Evolutionary conservation across 257 asterid genomes (phyloP).

Genomic region (Nyctanthes arbortristis): DNA sequence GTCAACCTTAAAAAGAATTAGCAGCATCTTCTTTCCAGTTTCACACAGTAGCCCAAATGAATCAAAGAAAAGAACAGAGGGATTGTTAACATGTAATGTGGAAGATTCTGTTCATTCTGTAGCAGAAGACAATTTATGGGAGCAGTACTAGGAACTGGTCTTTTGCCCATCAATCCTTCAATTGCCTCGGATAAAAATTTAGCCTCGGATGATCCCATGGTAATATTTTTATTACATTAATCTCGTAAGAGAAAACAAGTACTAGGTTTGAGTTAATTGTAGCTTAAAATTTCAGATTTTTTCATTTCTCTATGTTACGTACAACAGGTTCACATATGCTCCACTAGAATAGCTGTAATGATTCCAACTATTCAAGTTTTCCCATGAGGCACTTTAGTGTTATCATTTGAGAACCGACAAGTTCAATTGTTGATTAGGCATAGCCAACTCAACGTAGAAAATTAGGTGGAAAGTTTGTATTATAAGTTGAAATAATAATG

Average conservation of each 20-base stretch:
- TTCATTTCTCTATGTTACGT: neutral
- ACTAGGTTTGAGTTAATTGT: neutral
- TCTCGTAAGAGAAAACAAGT: too few relatives aligned
- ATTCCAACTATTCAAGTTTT: too few relatives aligned
- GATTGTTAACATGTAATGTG: constrained; percentile 18
- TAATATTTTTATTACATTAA: constrained; percentile 23
- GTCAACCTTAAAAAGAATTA: constrained; percentile 20
- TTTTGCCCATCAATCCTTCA: constrained; percentile 46
- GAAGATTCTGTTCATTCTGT: constrained; percentile 48
- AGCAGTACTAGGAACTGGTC: constrained; percentile 40
- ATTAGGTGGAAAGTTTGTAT: neutral
- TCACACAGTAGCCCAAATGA: constrained; percentile 18
- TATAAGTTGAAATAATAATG: neutral
- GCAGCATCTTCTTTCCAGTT: constrained; percentile 14
- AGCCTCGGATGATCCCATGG: constrained; percentile 43
- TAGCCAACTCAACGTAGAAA: neutral
- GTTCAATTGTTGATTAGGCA: constrained; percentile 2
- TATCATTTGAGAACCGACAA: neutral
- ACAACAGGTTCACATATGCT: neutral
- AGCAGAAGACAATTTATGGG: constrained; percentile 56
- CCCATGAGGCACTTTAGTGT: too few relatives aligned
- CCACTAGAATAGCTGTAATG: too few relatives aligned
- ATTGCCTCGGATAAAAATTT: constrained; percentile 39
- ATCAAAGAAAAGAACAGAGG: constrained; percentile 26
- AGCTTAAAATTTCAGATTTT: neutral